phyloP scores from a whole-genome alignment of 768 basidiomycete species.

The Phallus indusiatus region DNA sequence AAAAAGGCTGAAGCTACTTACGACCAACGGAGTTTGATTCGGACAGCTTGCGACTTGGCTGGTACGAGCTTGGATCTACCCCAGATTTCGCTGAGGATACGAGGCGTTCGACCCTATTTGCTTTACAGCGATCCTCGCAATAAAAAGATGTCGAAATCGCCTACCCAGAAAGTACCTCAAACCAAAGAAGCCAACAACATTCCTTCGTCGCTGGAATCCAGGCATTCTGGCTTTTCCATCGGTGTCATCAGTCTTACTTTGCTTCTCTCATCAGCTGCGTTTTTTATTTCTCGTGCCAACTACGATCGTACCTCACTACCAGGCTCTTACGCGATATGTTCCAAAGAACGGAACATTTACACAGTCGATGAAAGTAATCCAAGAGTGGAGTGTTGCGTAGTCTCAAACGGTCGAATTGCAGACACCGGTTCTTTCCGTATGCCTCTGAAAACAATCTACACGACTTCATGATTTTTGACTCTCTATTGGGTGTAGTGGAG shows the following conservation, averaged over 20 bases:
- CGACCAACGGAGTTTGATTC: too few species aligned
- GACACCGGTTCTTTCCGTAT: slow-evolving; percentile 46
- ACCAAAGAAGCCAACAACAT: too few species aligned
- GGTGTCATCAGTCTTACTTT: background rate
- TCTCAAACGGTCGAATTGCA: slow-evolving; percentile 37
- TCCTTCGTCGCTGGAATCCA: too few species aligned
- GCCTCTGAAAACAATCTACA: slow-evolving; percentile 12
- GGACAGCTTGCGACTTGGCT: too few species aligned
- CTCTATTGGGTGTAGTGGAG: background rate
- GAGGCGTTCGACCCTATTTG: too few species aligned
- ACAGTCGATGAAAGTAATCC: slow-evolving; percentile 52
- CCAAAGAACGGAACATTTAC: slow-evolving; percentile 44
- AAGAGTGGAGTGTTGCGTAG: slow-evolving; percentile 49
- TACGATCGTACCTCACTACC: background rate
- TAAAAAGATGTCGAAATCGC: too few species aligned
- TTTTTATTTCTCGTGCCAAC: background rate
- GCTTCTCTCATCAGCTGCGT: background rate
- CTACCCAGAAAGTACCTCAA: too few species aligned
- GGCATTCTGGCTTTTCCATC: background rate
- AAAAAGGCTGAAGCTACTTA: too few species aligned
- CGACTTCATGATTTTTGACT: background rate
- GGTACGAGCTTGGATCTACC: too few species aligned
- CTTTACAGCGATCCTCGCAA: too few species aligned
- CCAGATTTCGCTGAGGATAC: too few species aligned
- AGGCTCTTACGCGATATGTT: slow-evolving; percentile 49